These are phyloP conservation scores for Metarhizium rileyi DNA, from an alignment of 2,329 filamentous ascomycete species.

Conservation along the genomic window DNA sequence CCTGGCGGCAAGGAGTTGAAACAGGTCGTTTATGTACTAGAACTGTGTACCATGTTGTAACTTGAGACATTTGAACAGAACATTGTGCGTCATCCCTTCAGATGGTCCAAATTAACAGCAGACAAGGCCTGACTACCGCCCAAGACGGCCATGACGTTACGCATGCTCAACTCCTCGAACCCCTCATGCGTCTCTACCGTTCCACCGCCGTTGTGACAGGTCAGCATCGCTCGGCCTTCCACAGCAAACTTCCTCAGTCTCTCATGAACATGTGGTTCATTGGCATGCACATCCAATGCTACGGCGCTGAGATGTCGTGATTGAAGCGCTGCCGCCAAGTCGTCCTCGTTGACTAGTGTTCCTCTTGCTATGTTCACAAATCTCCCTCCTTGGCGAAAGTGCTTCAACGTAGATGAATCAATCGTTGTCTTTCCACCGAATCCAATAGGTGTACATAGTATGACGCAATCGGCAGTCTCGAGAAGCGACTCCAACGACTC, in stretches of 20 bases:
- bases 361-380: constrained; percentile 60
- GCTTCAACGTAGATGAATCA: constrained; percentile 32
- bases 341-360: constrained; percentile 54
- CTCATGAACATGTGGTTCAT: constrained; percentile 46
- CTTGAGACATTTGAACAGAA: background rate
- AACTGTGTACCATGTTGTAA: background rate
- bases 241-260: constrained; percentile 31
- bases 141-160: constrained; percentile 54
- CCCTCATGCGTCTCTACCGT: constrained; percentile 57
- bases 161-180: constrained; percentile 57
- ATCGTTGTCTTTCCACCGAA: constrained; percentile 33
- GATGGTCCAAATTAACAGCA: constrained; percentile 51
- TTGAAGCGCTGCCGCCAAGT: constrained; percentile 49
- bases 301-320: constrained; percentile 37
- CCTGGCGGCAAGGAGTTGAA: background rate
- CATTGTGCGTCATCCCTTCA: constrained; percentile 23
- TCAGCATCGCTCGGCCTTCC: constrained; percentile 42
- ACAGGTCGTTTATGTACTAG: background rate
- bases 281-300: constrained; percentile 54
- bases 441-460: constrained; percentile 49
- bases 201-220: constrained; percentile 59
- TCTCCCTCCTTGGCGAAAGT: constrained; percentile 44
- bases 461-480: constrained; percentile 44
- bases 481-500: constrained; percentile 42
- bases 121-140: constrained; percentile 41